Base-by-base conservation (phyloP, 2,329 filamentous ascomycete species). In the Pseudogymnoascus sp. region DNA sequence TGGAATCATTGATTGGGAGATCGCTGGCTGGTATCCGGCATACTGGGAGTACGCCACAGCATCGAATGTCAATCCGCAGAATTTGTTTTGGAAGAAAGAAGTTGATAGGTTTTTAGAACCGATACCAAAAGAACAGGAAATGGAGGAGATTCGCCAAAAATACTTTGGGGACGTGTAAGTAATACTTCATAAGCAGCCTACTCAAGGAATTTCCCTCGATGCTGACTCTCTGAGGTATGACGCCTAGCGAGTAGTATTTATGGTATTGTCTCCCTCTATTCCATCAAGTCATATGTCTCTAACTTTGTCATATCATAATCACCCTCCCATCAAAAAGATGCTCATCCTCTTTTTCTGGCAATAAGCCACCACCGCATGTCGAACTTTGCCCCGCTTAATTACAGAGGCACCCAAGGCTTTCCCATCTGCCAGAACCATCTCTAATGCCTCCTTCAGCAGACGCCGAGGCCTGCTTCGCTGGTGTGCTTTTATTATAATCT, bases 1-100 rank as follows among this genome's bases (percentile, higher is more conserved):
- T 41, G 78, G 73, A 2, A 72, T 79, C 32, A 60, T 79, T 18
- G 77, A 79, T 64, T 79, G 76, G 76, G 77, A 79, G 64, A 70
- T 71, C n/a, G 68, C 73, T 6, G 76, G 76, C 0, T 79, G 74
- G 76, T 78, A 75, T 64, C 76, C 76, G 1, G 65, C 68, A 14
- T 74, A 74, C 50, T 79, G 47, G 59, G 59, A 61, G 39, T 61
- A 57, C 37, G 75, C 73, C 18, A 69, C 65, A 18, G 71, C 72
- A 1, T 71, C 68, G 62, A 69, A 76, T 67, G 76, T 75, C 25
- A 78, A 77, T 62, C 72, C 70, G 3, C 65, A 70, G 11, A 76
- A 75, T 43, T 64, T 64, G 30, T 75, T 74, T 57, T 76, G 73
- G 74, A 43, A 64, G 47, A 59, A 73, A 58, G 69, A 76, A 61